Evolutionary conservation across 805 yeast species (phyloP).

Genomic region (Saturnispora zaruensis): DNA sequence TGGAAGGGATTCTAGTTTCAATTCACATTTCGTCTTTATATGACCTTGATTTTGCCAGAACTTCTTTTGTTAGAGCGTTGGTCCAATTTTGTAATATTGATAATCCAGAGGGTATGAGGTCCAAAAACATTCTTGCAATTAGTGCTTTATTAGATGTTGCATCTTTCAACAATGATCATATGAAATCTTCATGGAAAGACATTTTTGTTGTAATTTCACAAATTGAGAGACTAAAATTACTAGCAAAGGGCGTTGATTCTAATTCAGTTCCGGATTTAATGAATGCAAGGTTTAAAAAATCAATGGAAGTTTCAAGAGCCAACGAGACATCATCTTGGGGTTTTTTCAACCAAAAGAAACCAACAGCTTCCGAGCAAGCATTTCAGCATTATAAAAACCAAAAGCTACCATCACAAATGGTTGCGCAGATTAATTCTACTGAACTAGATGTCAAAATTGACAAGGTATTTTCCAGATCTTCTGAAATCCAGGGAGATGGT

Average conservation of each 20-base stretch:
- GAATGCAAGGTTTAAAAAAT: constrained; percentile 58
- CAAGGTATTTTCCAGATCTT: constrained; percentile 75
- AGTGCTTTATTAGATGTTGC: constrained; percentile 68
- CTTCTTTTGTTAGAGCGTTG: constrained; percentile 83
- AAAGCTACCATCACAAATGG: constrained; percentile 49
- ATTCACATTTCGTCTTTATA: constrained; percentile 78
- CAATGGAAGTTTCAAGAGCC: constrained; percentile 30
- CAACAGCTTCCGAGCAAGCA: constrained; percentile 58
- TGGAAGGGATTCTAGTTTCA: constrained; percentile 81
- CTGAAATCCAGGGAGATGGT: constrained; percentile 70
- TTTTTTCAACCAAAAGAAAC: constrained; percentile 45
- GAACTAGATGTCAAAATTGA: constrained; percentile 77
- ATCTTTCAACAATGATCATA: constrained; percentile 64
- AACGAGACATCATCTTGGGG: constrained; percentile 17
- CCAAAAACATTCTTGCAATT: constrained; percentile 77
- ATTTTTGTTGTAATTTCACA: constrained; percentile 78
- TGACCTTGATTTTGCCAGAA: constrained; percentile 74
- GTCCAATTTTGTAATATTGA: constrained; percentile 78
- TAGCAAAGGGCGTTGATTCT: constrained; percentile 81
- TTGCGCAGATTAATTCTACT: constrained; percentile 50
- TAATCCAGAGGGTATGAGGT: constrained; percentile 67
- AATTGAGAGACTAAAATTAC: constrained; percentile 79
- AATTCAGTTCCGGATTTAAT: constrained; percentile 79
- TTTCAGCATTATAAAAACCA: constrained; percentile 66
- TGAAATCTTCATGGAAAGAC: constrained; percentile 77